These are phyloP conservation scores for Zygotorulaspora danielsina DNA, from an alignment of 805 yeast genomes.

Conservation along the genomic window DNA sequence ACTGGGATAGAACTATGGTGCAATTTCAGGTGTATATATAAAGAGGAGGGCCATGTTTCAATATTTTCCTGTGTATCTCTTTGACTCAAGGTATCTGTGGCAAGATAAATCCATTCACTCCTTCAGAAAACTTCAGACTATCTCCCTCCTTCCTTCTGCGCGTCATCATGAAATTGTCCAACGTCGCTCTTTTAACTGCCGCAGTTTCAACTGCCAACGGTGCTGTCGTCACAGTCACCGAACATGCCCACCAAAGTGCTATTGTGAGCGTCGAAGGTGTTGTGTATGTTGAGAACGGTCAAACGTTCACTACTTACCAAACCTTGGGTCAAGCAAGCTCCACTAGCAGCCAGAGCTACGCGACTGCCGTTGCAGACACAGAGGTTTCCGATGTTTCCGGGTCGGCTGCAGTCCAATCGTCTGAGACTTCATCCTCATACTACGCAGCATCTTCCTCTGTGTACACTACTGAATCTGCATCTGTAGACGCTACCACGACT, in stretches of 20 bases:
- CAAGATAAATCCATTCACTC: too few species aligned
- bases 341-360: slow-evolving; percentile 6
- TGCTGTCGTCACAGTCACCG: slow-evolving; percentile 31
- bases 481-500: slow-evolving; percentile 7
- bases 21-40: background rate
- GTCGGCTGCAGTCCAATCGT: slow-evolving; percentile 3
- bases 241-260: slow-evolving; percentile 27
- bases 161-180: slow-evolving; percentile 26
- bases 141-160: slow-evolving; percentile 6
- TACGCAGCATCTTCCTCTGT: slow-evolving; percentile 9
- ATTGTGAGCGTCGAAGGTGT: slow-evolving; percentile 28
- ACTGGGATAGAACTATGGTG: background rate
- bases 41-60: background rate
- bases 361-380: slow-evolving; percentile 27
- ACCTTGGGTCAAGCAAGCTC: slow-evolving; percentile 17
- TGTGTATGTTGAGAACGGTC: slow-evolving; percentile 27
- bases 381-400: slow-evolving; percentile 5
- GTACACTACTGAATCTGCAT: slow-evolving; percentile 8
- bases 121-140: slow-evolving; percentile 1
- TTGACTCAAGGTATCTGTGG: background rate
- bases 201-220: slow-evolving; percentile 21
- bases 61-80: background rate
- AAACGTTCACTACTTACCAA: slow-evolving; percentile 23
- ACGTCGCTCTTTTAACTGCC: slow-evolving; percentile 19
- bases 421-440: slow-evolving; percentile 8